A percentile compares a stretch with the other conserved stretches of the same genome.
Conservation (phyloP, 2,329 filamentous ascomycete genomes). For the Sarocladiaceae sp. region DNA sequence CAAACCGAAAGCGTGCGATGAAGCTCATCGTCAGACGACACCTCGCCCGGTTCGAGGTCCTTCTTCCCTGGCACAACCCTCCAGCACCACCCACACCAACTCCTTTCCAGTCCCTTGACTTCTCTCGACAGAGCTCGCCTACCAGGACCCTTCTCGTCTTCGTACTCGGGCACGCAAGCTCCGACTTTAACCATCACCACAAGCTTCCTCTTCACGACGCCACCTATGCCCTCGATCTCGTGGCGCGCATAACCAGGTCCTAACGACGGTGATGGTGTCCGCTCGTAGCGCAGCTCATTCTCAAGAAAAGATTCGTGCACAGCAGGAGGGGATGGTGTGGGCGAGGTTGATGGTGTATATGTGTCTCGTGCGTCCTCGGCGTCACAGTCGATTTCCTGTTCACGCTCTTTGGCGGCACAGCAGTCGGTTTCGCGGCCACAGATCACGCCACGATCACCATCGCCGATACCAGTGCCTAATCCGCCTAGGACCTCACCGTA, state of each 20-base stretch:
- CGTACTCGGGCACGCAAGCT: slow-evolving; percentile 77
- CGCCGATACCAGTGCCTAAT: slow-evolving; percentile 79
- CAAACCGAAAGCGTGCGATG: neutral
- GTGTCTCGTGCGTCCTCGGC: slow-evolving; percentile 61
- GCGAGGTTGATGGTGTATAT: slow-evolving; percentile 3
- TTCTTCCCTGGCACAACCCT: slow-evolving; percentile 60
- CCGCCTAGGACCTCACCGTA: slow-evolving; percentile 77
- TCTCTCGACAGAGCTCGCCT: slow-evolving; percentile 65
- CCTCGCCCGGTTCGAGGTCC: slow-evolving; percentile 27
- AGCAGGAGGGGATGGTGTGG: slow-evolving; percentile 7
- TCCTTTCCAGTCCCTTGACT: slow-evolving; percentile 59
- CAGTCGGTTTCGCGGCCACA: slow-evolving; percentile 76
- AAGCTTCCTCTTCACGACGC: slow-evolving; percentile 80
- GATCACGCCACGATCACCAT: slow-evolving; percentile 80
- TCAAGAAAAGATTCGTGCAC: slow-evolving; percentile 14
- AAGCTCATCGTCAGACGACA: slow-evolving; percentile 14
- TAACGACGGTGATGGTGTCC: slow-evolving; percentile 44
- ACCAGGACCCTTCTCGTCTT: slow-evolving; percentile 61
- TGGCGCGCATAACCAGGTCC: slow-evolving; percentile 74
- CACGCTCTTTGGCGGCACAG: slow-evolving; percentile 68
- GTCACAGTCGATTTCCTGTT: slow-evolving; percentile 81
- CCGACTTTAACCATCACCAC: slow-evolving; percentile 77
- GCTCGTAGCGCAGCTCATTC: slow-evolving; percentile 18
- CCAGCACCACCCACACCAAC: slow-evolving; percentile 91
- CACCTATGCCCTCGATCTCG: slow-evolving; percentile 87